Conservation (phyloP, 2,329 filamentous ascomycete species). For the Shiraia sp. region DNA sequence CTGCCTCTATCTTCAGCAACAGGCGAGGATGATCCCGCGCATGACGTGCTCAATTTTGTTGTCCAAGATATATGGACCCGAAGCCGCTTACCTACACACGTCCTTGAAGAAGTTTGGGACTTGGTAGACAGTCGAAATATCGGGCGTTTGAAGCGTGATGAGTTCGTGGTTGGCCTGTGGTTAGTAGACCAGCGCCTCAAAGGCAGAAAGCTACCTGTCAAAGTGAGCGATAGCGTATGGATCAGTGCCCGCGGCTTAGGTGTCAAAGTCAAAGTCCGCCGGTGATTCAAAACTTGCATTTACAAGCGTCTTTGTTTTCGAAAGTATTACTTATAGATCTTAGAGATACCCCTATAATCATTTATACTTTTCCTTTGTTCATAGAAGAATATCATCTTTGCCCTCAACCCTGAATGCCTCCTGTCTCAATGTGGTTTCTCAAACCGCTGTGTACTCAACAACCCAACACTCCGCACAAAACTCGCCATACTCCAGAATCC, state of each 20-base stretch:
- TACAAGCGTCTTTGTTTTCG: not conserved
- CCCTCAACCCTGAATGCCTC: not conserved
- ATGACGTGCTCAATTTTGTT: constrained; percentile 68
- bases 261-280: constrained; percentile 39
- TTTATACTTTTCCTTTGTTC: not conserved
- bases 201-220: constrained; percentile 74
- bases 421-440: too few species aligned
- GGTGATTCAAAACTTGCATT: constrained; percentile 4
- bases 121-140: constrained; percentile 64
- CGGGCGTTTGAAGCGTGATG: constrained; percentile 65
- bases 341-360: constrained; percentile 34
- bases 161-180: constrained; percentile 85
- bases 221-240: constrained; percentile 77
- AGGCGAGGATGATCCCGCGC: constrained; percentile 36
- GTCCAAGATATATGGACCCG: constrained; percentile 76
- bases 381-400: constrained; percentile 1
- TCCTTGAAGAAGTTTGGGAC: constrained; percentile 76
- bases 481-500: constrained; percentile 65
- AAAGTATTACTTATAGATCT: constrained; percentile 11
- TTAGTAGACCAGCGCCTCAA: constrained; percentile 79
- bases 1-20: constrained; percentile 20
- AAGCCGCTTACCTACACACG: constrained; percentile 67
- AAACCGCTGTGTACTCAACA: constrained; percentile 17
- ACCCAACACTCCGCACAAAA: constrained; percentile 51
- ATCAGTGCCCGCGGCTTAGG: constrained; percentile 61